phyloP scores from a whole-genome alignment of 75 land plant species.

The Adiantum capillusveneris region DNA sequence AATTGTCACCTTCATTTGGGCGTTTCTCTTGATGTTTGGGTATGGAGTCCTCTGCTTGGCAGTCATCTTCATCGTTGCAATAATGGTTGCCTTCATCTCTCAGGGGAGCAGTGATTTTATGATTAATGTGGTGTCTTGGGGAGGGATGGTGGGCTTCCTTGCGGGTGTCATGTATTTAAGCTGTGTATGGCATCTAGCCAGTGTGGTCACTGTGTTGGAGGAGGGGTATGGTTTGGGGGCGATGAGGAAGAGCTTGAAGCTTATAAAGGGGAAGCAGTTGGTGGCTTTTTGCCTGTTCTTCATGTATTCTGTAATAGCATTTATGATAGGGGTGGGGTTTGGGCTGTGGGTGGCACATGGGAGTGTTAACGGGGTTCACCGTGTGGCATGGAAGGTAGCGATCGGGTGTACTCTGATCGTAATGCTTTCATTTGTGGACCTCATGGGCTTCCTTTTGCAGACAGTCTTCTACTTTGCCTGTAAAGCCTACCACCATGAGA shows the following conservation, averaged over 20 bases:
- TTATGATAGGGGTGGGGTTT: background rate
- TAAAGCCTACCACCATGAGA: constrained; percentile 74
- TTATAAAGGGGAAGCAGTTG: constrained; percentile 52
- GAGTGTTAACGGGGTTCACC: background rate
- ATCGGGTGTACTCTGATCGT: background rate
- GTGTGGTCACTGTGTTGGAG: constrained; percentile 86
- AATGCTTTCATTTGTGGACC: constrained; percentile 11
- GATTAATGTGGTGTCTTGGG: background rate
- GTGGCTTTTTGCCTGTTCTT: constrained; percentile 22
- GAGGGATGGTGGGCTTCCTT: constrained; percentile 13
- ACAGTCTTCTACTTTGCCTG: constrained; percentile 78
- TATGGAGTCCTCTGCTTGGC: constrained; percentile 14
- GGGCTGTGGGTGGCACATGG: constrained; percentile 22
- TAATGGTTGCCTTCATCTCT: background rate
- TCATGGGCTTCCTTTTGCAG: constrained; percentile 52
- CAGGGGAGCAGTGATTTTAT: background rate
- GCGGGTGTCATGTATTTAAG: constrained; percentile 38
- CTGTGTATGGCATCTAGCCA: constrained; percentile 63
- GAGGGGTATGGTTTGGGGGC: constrained; percentile 63
- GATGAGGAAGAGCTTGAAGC: constrained; percentile 43
- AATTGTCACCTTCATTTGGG: constrained; percentile 27
- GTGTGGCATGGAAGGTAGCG: constrained; percentile 5
- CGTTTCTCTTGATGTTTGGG: constrained; percentile 9
- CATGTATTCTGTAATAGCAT: constrained; percentile 9
- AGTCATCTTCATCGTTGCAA: constrained; percentile 7